A percentile compares a stretch with the other conserved stretches of the same genome.
phyloP scores from a whole-genome alignment of 2,329 filamentous ascomycete species.

The Talaromyces rugulosus region DNA sequence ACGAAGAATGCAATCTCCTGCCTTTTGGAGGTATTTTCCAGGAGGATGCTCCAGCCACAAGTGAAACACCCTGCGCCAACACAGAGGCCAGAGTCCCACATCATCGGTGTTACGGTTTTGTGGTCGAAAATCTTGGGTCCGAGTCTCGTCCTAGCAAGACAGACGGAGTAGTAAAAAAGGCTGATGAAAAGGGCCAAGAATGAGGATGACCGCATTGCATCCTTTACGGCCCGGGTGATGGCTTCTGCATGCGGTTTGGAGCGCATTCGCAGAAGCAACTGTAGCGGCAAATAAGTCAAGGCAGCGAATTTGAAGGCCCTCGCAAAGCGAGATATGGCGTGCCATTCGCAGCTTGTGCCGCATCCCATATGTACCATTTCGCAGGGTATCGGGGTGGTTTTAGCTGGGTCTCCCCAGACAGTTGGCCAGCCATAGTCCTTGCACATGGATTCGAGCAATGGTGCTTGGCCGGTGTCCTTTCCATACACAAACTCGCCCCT shows the following conservation, averaged over 20 bases:
- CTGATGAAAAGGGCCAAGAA: slow-evolving; percentile 75
- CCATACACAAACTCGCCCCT: slow-evolving; percentile 66
- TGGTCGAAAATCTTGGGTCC: slow-evolving; percentile 65
- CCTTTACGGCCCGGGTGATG: slow-evolving; percentile 50
- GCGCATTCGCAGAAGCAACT: slow-evolving; percentile 58
- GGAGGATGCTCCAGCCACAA: slow-evolving; percentile 77
- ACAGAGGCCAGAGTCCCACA: slow-evolving; percentile 60
- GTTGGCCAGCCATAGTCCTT: slow-evolving; percentile 64
- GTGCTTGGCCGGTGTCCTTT: slow-evolving; percentile 65
- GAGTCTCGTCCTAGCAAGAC: slow-evolving; percentile 67
- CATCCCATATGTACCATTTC: slow-evolving; percentile 78
- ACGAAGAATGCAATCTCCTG: slow-evolving; percentile 79
- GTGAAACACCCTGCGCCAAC: slow-evolving; percentile 67
- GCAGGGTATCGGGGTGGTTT: slow-evolving; percentile 70
- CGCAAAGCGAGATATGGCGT: slow-evolving; percentile 64
- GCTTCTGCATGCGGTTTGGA: slow-evolving; percentile 44
- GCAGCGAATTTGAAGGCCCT: slow-evolving; percentile 70
- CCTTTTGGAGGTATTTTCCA: slow-evolving; percentile 62
- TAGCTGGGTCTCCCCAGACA: slow-evolving; percentile 68
- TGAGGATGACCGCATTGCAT: slow-evolving; percentile 66
- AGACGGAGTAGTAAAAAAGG: slow-evolving; percentile 81
- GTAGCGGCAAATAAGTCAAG: slow-evolving; percentile 71
- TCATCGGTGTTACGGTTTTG: slow-evolving; percentile 49
- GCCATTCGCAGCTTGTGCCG: slow-evolving; percentile 66
- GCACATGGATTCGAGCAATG: slow-evolving; percentile 68